Evolutionary conservation across 2,329 filamentous ascomycete genomes (phyloP).

Genomic region (Niveomyces coronatus): DNA sequence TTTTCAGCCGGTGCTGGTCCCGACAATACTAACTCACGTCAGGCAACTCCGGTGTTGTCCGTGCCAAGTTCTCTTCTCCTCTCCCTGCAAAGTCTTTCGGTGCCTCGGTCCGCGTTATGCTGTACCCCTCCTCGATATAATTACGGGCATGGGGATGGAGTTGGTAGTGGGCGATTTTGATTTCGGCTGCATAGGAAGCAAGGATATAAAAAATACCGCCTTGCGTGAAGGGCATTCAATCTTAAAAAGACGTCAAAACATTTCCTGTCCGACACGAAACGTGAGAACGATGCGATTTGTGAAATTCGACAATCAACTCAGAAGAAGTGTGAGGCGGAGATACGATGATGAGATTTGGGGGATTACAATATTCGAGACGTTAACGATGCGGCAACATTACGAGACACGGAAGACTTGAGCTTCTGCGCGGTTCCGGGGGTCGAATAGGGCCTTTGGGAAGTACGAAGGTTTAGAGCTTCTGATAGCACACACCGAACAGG

Average conservation of each 20-base stretch:
- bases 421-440: too few relatives aligned
- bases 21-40: conserved; percentile 12
- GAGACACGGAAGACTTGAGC: too few relatives aligned
- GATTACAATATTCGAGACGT: too few relatives aligned
- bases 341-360: too few relatives aligned
- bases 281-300: conserved; percentile 4
- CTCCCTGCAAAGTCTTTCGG: conserved; percentile 95
- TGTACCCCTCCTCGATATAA: conserved; percentile 98
- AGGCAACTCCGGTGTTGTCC: conserved; percentile 97
- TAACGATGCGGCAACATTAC: too few relatives aligned
- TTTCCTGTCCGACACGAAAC: conserved; percentile 7
- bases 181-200: conserved; percentile 50
- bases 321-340: neutral
- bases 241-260: conserved; percentile 37
- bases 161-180: conserved; percentile 54
- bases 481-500: too few relatives aligned
- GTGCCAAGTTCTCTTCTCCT: conserved; percentile 93
- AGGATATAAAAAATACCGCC: conserved; percentile 41
- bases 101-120: conserved; percentile 91
- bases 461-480: too few relatives aligned
- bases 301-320: conserved; percentile 6
- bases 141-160: conserved; percentile 43
- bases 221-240: conserved; percentile 44
- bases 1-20: conserved; percentile 5
- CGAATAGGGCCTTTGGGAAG: too few relatives aligned